phyloP scores from a whole-genome alignment of 1,284 basidiomycete species.

The Microbotryum lychnidis-dioicae region DNA sequence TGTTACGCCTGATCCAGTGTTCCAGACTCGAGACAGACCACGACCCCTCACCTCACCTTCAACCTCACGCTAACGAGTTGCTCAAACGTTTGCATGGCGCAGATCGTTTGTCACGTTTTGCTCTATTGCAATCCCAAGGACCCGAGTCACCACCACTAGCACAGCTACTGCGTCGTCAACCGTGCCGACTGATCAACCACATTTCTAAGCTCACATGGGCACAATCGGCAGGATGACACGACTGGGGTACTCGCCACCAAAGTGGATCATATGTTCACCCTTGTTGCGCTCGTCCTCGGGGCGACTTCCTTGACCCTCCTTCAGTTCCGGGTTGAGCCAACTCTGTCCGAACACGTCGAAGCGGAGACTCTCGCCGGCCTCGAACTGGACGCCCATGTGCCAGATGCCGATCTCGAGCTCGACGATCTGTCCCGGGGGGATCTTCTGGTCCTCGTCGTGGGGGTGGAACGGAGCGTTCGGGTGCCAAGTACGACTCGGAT shows the following conservation, averaged over 20 bases:
- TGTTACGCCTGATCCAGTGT: too few relatives aligned
- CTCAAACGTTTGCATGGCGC: too few relatives aligned
- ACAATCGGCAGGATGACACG: constrained; percentile 12
- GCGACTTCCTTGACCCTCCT: constrained; percentile 1
- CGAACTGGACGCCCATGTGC: constrained; percentile 34
- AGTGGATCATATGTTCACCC: constrained; percentile 3
- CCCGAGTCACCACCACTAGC: too few relatives aligned
- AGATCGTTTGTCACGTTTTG: too few relatives aligned
- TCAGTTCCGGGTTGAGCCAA: constrained; percentile 11
- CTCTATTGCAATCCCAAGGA: too few relatives aligned
- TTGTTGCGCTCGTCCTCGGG: constrained; percentile 12
- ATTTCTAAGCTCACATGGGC: neutral
- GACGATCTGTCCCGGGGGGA: constrained; percentile 31
- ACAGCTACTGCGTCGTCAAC: too few relatives aligned
- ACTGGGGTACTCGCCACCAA: constrained; percentile 8
- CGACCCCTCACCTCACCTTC: too few relatives aligned
- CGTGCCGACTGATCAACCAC: too few relatives aligned
- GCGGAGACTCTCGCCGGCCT: constrained; percentile 32
- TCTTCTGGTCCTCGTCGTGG: constrained; percentile 27
- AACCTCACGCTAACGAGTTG: too few relatives aligned
- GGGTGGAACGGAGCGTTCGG: constrained; percentile 6
- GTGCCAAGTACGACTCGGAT: neutral
- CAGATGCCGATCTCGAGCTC: constrained; percentile 35
- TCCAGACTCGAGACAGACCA: too few relatives aligned
- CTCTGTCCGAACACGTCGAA: constrained; percentile 9